Evolutionary conservation across 306 rosid genomes (phyloP).

Genomic region (Quillaja saponaria): DNA sequence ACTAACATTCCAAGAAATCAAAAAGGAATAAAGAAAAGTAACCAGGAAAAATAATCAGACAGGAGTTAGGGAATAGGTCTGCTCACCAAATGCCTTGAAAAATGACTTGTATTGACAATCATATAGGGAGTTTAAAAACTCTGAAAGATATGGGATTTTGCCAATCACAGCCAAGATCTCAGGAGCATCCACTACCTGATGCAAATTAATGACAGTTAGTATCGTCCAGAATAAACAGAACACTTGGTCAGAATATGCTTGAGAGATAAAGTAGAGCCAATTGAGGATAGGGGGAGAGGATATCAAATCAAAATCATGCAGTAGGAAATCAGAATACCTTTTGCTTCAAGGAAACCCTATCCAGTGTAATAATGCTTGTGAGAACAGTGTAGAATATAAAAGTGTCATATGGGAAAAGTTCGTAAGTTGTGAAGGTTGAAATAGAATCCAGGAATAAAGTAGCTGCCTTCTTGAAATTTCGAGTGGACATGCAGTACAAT

Average conservation of each 20-base stretch:
- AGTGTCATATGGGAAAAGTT: conserved; percentile 81
- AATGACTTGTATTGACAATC: conserved; percentile 88
- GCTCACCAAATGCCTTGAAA: conserved; percentile 89
- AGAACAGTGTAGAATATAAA: conserved; percentile 91
- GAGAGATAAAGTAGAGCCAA: conserved; percentile 1
- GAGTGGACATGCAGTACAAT: conserved; percentile 83
- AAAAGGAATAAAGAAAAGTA: neutral
- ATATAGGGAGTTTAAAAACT: conserved; percentile 77
- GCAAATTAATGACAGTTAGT: conserved; percentile 17
- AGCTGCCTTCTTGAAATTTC: conserved; percentile 92
- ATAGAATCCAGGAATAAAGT: conserved; percentile 84
- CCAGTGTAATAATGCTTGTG: conserved; percentile 92
- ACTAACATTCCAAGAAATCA: neutral
- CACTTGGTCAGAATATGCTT: neutral
- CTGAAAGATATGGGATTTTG: conserved; percentile 79
- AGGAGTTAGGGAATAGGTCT: neutral
- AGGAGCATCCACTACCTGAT: conserved; percentile 93
- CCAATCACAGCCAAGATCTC: conserved; percentile 94
- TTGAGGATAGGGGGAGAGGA: conserved; percentile 3
- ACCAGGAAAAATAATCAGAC: too few species aligned
- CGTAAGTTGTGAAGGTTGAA: conserved; percentile 92
- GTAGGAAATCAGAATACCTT: conserved; percentile 52
- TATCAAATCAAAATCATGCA: neutral
- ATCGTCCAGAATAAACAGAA: neutral
- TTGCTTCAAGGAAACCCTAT: conserved; percentile 90